phyloP scores from a whole-genome alignment of 441 rosid species.

The Cnidoscolus chayamansa region DNA sequence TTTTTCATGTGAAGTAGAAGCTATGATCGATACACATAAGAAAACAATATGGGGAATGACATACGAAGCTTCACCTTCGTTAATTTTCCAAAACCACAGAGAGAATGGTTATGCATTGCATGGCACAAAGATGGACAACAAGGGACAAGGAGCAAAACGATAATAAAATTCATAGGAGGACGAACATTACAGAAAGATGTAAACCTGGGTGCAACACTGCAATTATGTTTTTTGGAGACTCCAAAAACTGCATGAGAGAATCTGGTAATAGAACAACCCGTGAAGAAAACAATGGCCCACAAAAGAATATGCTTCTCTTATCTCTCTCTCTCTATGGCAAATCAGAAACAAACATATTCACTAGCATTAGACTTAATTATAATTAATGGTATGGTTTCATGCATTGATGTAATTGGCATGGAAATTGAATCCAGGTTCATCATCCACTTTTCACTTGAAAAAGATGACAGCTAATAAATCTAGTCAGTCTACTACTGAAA shows the following conservation, averaged over 20 bases:
- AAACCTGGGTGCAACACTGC: constrained; percentile 11
- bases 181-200: neutral
- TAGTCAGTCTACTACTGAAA: neutral
- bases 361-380: neutral
- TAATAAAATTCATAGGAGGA: constrained; percentile 5
- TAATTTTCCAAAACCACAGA: neutral
- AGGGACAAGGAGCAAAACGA: constrained; percentile 6
- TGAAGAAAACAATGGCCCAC: constrained; percentile 41
- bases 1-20: too few relatives aligned
- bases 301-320: neutral
- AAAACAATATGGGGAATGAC: neutral
- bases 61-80: neutral
- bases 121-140: neutral
- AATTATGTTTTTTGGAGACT: constrained; percentile 18
- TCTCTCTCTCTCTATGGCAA: neutral
- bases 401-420: too few relatives aligned
- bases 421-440: too few relatives aligned
- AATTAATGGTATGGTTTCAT: too few relatives aligned
- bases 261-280: constrained; percentile 55
- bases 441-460: neutral
- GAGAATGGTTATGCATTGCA: neutral
- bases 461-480: constrained; percentile 15
- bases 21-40: too few relatives aligned
- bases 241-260: constrained; percentile 37
- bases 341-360: neutral